phyloP scores from a whole-genome alignment of 441 rosid genomes.

The Pelargonium australe region DNA sequence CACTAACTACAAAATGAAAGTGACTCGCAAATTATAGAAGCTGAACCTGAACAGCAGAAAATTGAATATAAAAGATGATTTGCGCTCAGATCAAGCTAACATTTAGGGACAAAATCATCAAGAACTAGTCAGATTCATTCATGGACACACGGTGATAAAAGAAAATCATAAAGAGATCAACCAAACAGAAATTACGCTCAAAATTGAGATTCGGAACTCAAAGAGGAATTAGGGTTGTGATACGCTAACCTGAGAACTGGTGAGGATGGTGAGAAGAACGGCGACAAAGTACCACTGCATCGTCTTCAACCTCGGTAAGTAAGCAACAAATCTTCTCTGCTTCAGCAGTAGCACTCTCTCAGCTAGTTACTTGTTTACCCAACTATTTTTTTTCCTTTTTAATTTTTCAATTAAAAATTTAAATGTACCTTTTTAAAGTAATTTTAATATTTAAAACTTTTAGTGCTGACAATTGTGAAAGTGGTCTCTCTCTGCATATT shows the following conservation, averaged over 20 bases:
- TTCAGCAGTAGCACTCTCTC: not conserved
- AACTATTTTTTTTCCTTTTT: too few relatives aligned
- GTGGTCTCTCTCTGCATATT: too few relatives aligned
- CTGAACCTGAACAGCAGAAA: not conserved
- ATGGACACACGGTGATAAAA: not conserved
- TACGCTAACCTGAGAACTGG: slow-evolving; percentile 62
- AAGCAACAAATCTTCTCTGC: not conserved
- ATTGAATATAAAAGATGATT: not conserved
- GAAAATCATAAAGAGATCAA: not conserved
- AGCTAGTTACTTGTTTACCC: too few relatives aligned
- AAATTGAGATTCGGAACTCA: not conserved
- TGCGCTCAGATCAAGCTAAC: not conserved
- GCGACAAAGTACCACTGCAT: slow-evolving; percentile 72
- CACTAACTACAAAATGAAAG: not conserved
- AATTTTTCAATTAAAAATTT: too few relatives aligned
- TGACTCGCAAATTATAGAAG: not conserved
- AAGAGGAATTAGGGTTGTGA: slow-evolving; percentile 7
- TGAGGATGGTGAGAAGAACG: slow-evolving; percentile 58
- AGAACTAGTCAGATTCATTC: slow-evolving; percentile 4
- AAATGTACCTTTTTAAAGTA: too few relatives aligned
- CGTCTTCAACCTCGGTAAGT: slow-evolving; percentile 8
- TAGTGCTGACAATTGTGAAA: too few relatives aligned
- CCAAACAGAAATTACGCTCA: not conserved
- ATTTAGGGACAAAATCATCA: not conserved
- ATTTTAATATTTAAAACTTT: too few relatives aligned